These are phyloP conservation scores for Naganishia randhawae DNA, from an alignment of 768 basidiomycete species.

Conservation along the genomic window DNA sequence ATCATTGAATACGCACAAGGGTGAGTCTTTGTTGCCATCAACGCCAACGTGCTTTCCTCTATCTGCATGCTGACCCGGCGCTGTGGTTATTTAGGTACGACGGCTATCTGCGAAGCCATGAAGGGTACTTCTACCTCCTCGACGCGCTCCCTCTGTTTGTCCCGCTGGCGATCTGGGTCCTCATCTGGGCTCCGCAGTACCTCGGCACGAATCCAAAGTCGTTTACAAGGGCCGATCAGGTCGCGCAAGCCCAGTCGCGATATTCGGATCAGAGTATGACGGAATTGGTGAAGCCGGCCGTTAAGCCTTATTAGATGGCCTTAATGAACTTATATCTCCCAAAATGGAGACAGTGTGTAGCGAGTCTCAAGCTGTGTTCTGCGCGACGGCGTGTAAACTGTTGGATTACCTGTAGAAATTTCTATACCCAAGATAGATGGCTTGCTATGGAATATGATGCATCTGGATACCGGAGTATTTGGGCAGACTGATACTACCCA, in stretches of 20 bases:
- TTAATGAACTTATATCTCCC: no score
- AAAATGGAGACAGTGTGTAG: neutral
- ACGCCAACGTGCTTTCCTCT: no score
- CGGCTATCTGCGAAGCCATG: slow-evolving; percentile 47
- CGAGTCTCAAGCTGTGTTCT: neutral
- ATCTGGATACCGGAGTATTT: neutral
- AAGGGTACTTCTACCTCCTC: slow-evolving; percentile 44
- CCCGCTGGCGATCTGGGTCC: slow-evolving; percentile 41
- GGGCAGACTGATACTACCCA: neutral
- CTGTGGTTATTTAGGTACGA: slow-evolving; percentile 31
- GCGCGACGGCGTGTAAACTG: neutral
- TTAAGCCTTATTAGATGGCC: neutral
- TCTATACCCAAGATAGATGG: neutral
- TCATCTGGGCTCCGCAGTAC: slow-evolving; percentile 43
- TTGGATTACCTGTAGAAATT: no score
- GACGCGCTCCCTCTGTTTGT: slow-evolving; percentile 48
- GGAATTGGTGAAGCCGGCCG: neutral
- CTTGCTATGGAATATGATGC: neutral
- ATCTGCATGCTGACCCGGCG: neutral
- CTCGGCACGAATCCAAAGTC: slow-evolving; percentile 6
- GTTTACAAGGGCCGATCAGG: neutral
- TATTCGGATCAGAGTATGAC: slow-evolving; percentile 10
- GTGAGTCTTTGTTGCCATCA: no score
- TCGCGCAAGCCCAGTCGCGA: slow-evolving; percentile 4
- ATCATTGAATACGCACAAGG: slow-evolving; percentile 34